phyloP scores from a whole-genome alignment of 495 filamentous ascomycete species.

The Pyrenula massariospora region DNA sequence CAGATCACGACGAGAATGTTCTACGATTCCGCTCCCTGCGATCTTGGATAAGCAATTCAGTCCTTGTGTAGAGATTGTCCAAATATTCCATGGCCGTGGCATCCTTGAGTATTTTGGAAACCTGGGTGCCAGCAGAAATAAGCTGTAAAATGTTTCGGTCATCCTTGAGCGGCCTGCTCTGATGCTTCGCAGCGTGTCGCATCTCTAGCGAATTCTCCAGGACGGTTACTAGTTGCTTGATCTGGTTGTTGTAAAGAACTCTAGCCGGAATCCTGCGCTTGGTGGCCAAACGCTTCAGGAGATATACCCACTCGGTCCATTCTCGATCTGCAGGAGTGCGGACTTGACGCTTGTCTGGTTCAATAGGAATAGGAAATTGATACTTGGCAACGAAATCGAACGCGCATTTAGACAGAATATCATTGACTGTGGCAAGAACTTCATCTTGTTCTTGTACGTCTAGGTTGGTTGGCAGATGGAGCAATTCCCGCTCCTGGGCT shows the following conservation, averaged over 20 bases:
- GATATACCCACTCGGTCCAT: slow-evolving; percentile 88
- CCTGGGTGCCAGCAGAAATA: slow-evolving; percentile 75
- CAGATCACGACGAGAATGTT: not conserved
- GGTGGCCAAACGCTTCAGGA: slow-evolving; percentile 74
- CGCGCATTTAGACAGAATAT: slow-evolving; percentile 70
- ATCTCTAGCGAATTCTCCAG: slow-evolving; percentile 77
- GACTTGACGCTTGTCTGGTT: slow-evolving; percentile 68
- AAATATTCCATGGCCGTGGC: slow-evolving; percentile 68
- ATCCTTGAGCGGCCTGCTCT: slow-evolving; percentile 74
- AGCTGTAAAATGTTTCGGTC: slow-evolving; percentile 81
- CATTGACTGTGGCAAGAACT: slow-evolving; percentile 68
- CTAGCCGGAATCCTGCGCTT: slow-evolving; percentile 74
- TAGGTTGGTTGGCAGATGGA: slow-evolving; percentile 70
- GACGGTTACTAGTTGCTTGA: slow-evolving; percentile 76
- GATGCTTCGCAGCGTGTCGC: slow-evolving; percentile 74
- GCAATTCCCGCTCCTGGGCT: slow-evolving; percentile 65
- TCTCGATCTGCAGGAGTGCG: slow-evolving; percentile 69
- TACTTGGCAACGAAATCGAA: slow-evolving; percentile 86
- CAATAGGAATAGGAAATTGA: slow-evolving; percentile 76
- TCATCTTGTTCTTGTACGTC: slow-evolving; percentile 73
- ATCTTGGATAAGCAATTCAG: slow-evolving; percentile 64
- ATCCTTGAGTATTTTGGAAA: slow-evolving; percentile 77
- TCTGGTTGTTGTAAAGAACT: slow-evolving; percentile 77
- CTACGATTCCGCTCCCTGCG: slow-evolving; percentile 14
- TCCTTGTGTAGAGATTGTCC: slow-evolving; percentile 58